phyloP scores from a whole-genome alignment of 495 filamentous ascomycete genomes.

The Extremus antarcticus region DNA sequence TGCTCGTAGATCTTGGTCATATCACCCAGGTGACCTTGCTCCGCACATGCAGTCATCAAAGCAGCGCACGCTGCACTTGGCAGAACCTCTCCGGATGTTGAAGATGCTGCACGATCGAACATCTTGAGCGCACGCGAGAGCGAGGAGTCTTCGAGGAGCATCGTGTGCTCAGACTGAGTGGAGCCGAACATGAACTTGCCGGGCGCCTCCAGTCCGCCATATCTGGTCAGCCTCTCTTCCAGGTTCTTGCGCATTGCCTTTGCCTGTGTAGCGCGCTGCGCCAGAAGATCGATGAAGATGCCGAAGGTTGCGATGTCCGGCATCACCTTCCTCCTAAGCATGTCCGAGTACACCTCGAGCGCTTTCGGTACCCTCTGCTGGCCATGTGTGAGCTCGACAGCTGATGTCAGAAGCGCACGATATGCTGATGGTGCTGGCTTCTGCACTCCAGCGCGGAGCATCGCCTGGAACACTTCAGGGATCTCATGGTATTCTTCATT shows the following conservation, averaged over 20 bases:
- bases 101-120: conserved; percentile 42
- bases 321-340: conserved; percentile 73
- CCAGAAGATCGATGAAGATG: conserved; percentile 70
- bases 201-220: conserved; percentile 73
- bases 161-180: conserved; percentile 68
- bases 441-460: conserved; percentile 60
- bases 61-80: conserved; percentile 48
- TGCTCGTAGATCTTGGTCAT: conserved; percentile 85
- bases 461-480: conserved; percentile 74
- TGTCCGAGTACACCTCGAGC: conserved; percentile 89
- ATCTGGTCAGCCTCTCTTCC: conserved; percentile 65
- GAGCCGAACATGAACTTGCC: conserved; percentile 86
- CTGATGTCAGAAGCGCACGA: conserved; percentile 77
- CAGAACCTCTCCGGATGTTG: conserved; percentile 21
- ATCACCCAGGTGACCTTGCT: conserved; percentile 62
- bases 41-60: conserved; percentile 75
- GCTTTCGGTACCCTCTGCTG: conserved; percentile 78
- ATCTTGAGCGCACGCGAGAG: conserved; percentile 72
- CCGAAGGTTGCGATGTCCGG: conserved; percentile 80
- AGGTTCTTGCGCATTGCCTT: conserved; percentile 55
- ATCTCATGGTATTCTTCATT: conserved; percentile 68
- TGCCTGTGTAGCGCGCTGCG: conserved; percentile 64
- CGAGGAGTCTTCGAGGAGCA: conserved; percentile 76
- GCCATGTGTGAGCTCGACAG: conserved; percentile 59
- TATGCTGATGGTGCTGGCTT: conserved; percentile 74